Evolutionary conservation across 345 rosid species (phyloP).

Genomic region (Gossypium anomalum): DNA sequence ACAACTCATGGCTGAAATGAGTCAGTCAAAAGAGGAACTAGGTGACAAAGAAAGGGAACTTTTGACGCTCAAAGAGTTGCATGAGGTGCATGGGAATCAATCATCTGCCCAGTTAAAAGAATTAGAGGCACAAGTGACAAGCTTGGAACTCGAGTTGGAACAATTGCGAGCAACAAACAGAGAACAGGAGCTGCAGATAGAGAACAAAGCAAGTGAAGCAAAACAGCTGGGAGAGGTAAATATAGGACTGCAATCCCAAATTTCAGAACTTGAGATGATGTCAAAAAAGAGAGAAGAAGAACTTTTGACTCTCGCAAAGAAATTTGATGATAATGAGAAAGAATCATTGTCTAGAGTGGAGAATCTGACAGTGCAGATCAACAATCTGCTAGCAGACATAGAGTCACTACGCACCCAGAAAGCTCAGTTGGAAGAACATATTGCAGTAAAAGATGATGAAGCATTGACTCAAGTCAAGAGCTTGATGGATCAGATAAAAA

Average conservation of each 20-base stretch:
- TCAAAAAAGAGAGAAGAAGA: conserved; percentile 45
- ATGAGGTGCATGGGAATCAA: conserved; percentile 45
- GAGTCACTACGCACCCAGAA: conserved; percentile 45
- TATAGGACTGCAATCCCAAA: conserved; percentile 33
- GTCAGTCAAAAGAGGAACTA: conserved; percentile 42
- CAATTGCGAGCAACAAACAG: conserved; percentile 32
- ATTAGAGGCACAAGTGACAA: conserved; percentile 35
- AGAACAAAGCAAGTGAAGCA: conserved; percentile 40
- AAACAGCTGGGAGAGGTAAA: conserved; percentile 46
- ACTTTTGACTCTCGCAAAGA: conserved; percentile 41
- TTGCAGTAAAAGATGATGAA: conserved; percentile 46
- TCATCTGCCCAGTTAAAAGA: conserved; percentile 40
- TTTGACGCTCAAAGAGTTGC: conserved; percentile 43
- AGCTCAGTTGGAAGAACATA: conserved; percentile 58
- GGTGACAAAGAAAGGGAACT: conserved; percentile 53
- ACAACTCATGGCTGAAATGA: conserved; percentile 41
- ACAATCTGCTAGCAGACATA: conserved; percentile 34
- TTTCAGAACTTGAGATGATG: conserved; percentile 48
- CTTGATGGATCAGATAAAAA: conserved; percentile 45
- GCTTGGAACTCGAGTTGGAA: conserved; percentile 49
- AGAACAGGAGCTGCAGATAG: conserved; percentile 44
- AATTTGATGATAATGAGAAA: conserved; percentile 52
- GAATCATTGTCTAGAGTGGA: conserved; percentile 49
- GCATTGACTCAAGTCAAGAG: conserved; percentile 39
- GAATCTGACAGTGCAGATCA: conserved; percentile 36